Evolutionary conservation across 768 basidiomycete genomes (phyloP).

Genomic region (Amyloporia xantha): DNA sequence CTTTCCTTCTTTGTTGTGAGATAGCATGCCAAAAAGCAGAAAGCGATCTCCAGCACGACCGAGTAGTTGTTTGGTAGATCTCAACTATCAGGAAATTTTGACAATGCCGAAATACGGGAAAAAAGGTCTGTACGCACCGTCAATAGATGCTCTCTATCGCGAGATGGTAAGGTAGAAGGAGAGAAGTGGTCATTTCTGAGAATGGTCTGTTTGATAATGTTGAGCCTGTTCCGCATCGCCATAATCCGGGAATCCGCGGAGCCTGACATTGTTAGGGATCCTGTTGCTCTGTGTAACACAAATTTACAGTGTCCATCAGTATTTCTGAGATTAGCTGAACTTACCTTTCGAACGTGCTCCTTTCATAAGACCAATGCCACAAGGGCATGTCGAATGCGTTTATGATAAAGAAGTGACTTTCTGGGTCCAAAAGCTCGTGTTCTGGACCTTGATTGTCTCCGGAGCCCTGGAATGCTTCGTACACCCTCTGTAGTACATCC

Average conservation of each 20-base stretch:
- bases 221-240: conserved; percentile 77
- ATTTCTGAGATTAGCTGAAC: conserved; percentile 11
- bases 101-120: no score
- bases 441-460: conserved; percentile 43
- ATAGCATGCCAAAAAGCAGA: conserved; percentile 88
- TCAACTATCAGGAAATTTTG: conserved; percentile 51
- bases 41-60: conserved; percentile 88
- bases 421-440: conserved; percentile 67
- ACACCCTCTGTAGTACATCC: conserved; percentile 61
- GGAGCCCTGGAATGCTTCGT: conserved; percentile 66
- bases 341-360: conserved; percentile 85
- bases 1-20: conserved; percentile 84
- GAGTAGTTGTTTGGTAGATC: conserved; percentile 92
- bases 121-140: conserved; percentile 52
- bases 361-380: conserved; percentile 85
- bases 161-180: conserved; percentile 87
- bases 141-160: conserved; percentile 80
- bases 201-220: conserved; percentile 89
- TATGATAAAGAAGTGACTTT: conserved; percentile 75
- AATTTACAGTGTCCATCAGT: not conserved
- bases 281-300: conserved; percentile 35
- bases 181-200: conserved; percentile 97
- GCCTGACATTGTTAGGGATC: conserved; percentile 66
- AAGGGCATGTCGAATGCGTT: conserved; percentile 95
- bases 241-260: conserved; percentile 75